Conservation (phyloP, 2,329 filamentous ascomycete species). For the Hirsutella rhossiliensis region DNA sequence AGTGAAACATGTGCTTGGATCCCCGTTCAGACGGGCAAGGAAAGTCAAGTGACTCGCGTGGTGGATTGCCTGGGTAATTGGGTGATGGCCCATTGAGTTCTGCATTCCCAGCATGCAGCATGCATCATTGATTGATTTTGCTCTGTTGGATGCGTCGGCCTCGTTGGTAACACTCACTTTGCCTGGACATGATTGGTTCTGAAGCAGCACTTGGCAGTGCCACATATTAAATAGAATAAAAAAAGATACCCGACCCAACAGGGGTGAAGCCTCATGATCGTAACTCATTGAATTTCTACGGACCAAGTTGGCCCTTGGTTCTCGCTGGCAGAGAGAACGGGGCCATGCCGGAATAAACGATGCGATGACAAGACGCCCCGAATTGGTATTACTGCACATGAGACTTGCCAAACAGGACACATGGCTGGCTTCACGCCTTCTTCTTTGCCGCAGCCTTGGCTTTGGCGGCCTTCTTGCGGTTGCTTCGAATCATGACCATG, state of each 20-base stretch:
- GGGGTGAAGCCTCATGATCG: neutral
- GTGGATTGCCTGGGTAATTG: neutral
- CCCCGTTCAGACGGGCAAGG: neutral
- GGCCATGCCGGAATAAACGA: too few species aligned
- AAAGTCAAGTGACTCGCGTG: neutral
- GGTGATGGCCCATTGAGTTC: conserved; percentile 2
- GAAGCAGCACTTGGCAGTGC: conserved; percentile 7
- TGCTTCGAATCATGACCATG: conserved; percentile 98
- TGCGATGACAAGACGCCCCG: too few species aligned
- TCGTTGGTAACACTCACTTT: conserved; percentile 14
- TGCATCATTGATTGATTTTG: conserved; percentile 10
- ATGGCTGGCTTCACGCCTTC: conserved; percentile 50
- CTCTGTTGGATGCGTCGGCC: conserved; percentile 16
- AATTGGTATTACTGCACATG: conserved; percentile 4
- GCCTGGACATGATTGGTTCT: conserved; percentile 10
- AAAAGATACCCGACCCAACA: conserved; percentile 18
- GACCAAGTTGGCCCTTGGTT: too few species aligned
- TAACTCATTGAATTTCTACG: too few species aligned
- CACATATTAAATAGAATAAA: conserved; percentile 18
- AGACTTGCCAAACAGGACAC: neutral
- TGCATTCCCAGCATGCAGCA: neutral
- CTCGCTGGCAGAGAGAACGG: too few species aligned
- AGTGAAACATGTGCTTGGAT: neutral
- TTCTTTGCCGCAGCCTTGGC: conserved; percentile 75
- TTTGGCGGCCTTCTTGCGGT: conserved; percentile 94